Evolutionary conservation across 768 basidiomycete species (phyloP).

Genomic region (Leccinum variicolor): DNA sequence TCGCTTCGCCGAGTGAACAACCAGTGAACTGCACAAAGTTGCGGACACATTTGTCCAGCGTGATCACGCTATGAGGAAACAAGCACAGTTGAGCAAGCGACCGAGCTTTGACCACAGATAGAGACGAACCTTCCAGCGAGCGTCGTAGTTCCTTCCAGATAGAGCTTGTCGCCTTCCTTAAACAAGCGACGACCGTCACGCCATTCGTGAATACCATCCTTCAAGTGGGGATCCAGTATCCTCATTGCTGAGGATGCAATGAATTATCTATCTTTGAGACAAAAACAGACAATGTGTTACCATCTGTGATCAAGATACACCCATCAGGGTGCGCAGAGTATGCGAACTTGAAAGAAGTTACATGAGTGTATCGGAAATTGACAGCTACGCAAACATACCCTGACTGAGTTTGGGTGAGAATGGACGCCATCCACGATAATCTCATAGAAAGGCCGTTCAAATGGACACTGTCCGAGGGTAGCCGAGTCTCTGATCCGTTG

Average conservation of each 20-base stretch:
- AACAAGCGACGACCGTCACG: constrained; percentile 77
- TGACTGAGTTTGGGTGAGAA: constrained; percentile 85
- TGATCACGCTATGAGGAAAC: constrained; percentile 55
- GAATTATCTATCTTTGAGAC: background rate
- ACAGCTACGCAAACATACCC: constrained; percentile 44
- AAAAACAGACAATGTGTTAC: constrained; percentile 37
- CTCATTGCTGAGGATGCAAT: constrained; percentile 59
- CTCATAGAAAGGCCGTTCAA: constrained; percentile 79
- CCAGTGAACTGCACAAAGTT: constrained; percentile 85
- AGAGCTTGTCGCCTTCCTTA: constrained; percentile 78
- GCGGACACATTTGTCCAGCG: constrained; percentile 79
- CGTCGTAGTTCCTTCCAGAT: constrained; percentile 81
- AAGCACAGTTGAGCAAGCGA: background rate
- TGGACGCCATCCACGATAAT: constrained; percentile 92
- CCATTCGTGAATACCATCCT: constrained; percentile 86
- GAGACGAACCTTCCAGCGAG: constrained; percentile 76
- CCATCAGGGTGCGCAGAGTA: constrained; percentile 82
- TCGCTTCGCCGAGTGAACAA: constrained; percentile 77
- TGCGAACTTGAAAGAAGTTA: constrained; percentile 52
- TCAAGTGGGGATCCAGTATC: constrained; percentile 79
- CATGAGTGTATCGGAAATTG: background rate
- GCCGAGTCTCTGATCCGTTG: constrained; percentile 27
- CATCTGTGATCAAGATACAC: constrained; percentile 88
- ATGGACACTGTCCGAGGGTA: constrained; percentile 41
- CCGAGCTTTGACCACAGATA: background rate